phyloP scores from a whole-genome alignment of 2,329 filamentous ascomycete genomes.

The Stagonosporopsis vannaccii region DNA sequence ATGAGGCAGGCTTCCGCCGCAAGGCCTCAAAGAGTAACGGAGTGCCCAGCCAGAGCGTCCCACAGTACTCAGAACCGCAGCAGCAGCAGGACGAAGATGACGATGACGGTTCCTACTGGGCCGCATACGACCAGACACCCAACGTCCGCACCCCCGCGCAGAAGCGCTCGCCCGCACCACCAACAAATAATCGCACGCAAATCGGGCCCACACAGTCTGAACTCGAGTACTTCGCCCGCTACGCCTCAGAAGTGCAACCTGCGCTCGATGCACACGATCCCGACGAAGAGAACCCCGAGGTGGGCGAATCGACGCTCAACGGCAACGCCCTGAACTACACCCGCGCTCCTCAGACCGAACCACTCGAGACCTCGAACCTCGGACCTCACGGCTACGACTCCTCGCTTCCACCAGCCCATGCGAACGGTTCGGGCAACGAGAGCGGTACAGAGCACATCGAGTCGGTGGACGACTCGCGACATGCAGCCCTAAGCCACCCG shows the following conservation, averaged over 20 bases:
- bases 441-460: conserved; percentile 34
- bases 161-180: conserved; percentile 69
- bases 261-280: conserved; percentile 83
- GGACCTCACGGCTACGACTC: conserved; percentile 43
- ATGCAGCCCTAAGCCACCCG: conserved; percentile 41
- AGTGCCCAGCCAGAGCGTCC: conserved; percentile 14
- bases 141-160: conserved; percentile 53
- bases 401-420: conserved; percentile 36
- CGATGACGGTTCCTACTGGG: conserved; percentile 82
- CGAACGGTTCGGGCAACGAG: conserved; percentile 17
- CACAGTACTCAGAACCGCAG: conserved; percentile 24
- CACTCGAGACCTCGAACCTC: conserved; percentile 49
- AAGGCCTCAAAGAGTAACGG: conserved; percentile 35
- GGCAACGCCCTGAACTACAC: conserved; percentile 57
- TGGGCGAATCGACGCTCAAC: conserved; percentile 60
- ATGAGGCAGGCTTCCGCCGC: conserved; percentile 55
- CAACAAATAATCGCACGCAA: conserved; percentile 46
- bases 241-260: conserved; percentile 76
- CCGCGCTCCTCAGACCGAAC: conserved; percentile 54
- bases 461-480: conserved; percentile 28
- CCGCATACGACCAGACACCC: conserved; percentile 76
- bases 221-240: conserved; percentile 77
- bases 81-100: conserved; percentile 64
- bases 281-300: conserved; percentile 66
- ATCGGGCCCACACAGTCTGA: conserved; percentile 58